phyloP scores from a whole-genome alignment of 2,329 filamentous ascomycete genomes.

The Phialocephala subalpina region DNA sequence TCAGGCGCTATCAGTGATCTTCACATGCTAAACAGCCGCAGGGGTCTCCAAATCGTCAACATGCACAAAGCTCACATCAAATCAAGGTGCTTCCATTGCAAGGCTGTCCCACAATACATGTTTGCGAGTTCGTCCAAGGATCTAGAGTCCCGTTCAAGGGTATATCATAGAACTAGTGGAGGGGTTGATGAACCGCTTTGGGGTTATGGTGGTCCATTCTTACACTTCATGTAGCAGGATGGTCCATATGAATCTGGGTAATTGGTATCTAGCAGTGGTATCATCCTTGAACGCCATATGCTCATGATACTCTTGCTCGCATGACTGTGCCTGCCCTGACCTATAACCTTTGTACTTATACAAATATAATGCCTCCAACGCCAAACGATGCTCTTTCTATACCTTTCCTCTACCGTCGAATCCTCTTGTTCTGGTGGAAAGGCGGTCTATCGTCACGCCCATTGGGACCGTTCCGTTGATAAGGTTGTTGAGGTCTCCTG shows the following conservation, averaged over 20 bases:
- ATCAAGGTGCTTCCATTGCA: conserved; percentile 12
- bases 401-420: neutral
- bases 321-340: neutral
- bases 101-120: conserved; percentile 3
- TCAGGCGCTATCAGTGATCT: conserved; percentile 17
- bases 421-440: conserved; percentile 6
- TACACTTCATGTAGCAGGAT: neutral
- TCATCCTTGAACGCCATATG: conserved; percentile 21
- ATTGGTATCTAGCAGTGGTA: conserved; percentile 14
- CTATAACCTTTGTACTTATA: conserved; percentile 2
- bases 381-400: conserved; percentile 9
- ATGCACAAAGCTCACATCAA: conserved; percentile 8
- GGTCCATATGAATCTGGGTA: neutral
- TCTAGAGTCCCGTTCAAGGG: neutral
- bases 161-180: neutral
- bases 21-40: conserved; percentile 28
- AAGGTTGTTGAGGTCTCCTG: conserved; percentile 20
- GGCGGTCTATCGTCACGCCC: conserved; percentile 18
- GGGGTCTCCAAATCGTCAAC: conserved; percentile 10
- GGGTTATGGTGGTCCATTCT: neutral
- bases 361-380: conserved; percentile 7
- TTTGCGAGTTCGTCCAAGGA: conserved; percentile 1
- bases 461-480: conserved; percentile 30
- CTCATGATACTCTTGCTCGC: neutral
- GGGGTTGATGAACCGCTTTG: neutral